These are phyloP conservation scores for Dillenia turbinata DNA, from an alignment of 164 flowering plant genomes.

Conservation along the genomic window DNA sequence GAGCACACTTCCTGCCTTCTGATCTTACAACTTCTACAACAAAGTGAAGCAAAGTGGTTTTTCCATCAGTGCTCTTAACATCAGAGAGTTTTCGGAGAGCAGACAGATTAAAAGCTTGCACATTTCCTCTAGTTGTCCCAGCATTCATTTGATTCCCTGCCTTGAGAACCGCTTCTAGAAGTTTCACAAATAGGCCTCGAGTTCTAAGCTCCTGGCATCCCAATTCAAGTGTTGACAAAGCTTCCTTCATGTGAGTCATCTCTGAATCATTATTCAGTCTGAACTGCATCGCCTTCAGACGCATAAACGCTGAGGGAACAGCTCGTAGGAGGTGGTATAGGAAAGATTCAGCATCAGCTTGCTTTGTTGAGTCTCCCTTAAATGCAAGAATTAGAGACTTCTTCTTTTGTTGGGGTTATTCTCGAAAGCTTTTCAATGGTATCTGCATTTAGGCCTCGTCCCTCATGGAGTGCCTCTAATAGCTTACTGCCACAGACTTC, in stretches of 20 bases:
- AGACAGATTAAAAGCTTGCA: slow-evolving; percentile 66
- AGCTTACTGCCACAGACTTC: slow-evolving; percentile 43
- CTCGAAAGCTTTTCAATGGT: slow-evolving; percentile 52
- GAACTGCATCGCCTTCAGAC: slow-evolving; percentile 54
- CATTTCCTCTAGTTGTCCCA: slow-evolving; percentile 84
- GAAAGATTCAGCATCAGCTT: slow-evolving; percentile 66
- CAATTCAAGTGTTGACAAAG: slow-evolving; percentile 43
- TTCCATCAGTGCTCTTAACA: slow-evolving; percentile 71
- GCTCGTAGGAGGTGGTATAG: slow-evolving; percentile 43
- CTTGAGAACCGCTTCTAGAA: slow-evolving; percentile 79
- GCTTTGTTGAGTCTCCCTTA: slow-evolving; percentile 39
- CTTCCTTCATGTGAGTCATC: slow-evolving; percentile 45
- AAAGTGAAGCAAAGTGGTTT: slow-evolving; percentile 75
- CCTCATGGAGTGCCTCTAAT: slow-evolving; percentile 43
- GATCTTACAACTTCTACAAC: slow-evolving; percentile 71
- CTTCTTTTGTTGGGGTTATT: slow-evolving; percentile 56
- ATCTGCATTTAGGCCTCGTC: slow-evolving; percentile 40
- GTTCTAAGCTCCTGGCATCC: slow-evolving; percentile 69
- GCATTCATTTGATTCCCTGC: slow-evolving; percentile 87
- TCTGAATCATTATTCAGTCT: slow-evolving; percentile 44
- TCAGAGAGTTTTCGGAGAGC: slow-evolving; percentile 69
- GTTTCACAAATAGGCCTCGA: slow-evolving; percentile 68
- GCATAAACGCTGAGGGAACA: slow-evolving; percentile 52
- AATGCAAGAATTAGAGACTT: slow-evolving; percentile 36
- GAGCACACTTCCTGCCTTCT: slow-evolving; percentile 60